Evolutionary conservation across 139 green algal species (phyloP).

Genomic region (Haematococcus lacustris): DNA sequence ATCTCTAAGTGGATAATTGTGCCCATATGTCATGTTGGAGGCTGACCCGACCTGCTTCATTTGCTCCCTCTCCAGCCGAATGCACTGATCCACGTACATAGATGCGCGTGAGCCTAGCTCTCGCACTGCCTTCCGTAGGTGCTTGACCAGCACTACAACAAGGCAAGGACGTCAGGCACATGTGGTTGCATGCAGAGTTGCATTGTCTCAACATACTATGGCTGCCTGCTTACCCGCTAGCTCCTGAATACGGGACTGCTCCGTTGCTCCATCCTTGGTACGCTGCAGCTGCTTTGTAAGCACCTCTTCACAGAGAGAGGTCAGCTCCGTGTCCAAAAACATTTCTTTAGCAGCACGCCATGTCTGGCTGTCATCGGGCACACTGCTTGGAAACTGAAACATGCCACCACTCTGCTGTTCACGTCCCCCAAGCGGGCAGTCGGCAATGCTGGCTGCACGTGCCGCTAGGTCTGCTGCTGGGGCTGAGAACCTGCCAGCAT

Average conservation of each 20-base stretch:
- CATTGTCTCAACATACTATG: background rate
- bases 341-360: constrained; percentile 37
- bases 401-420: background rate
- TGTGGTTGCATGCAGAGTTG: background rate
- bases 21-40: no score
- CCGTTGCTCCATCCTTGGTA: constrained; percentile 73
- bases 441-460: background rate
- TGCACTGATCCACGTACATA: constrained; percentile 47
- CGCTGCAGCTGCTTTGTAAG: constrained; percentile 64
- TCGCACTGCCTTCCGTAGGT: constrained; percentile 54
- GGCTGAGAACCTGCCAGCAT: background rate
- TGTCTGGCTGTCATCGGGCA: constrained; percentile 2
- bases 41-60: constrained; percentile 33
- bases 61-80: constrained; percentile 52
- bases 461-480: constrained; percentile 3
- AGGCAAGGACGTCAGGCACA: background rate
- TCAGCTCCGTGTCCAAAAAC: constrained; percentile 58
- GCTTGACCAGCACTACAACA: constrained; percentile 65
- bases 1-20: no score
- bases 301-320: constrained; percentile 43
- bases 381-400: constrained; percentile 7
- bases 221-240: constrained; percentile 46
- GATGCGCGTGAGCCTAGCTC: constrained; percentile 42
- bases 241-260: constrained; percentile 68
- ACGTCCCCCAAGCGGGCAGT: constrained; percentile 1